Percentiles rank a stretch among this genome's conserved stretches.
Evolutionary conservation across 116 monocot species (phyloP).

Genomic region (Zostera marina): DNA sequence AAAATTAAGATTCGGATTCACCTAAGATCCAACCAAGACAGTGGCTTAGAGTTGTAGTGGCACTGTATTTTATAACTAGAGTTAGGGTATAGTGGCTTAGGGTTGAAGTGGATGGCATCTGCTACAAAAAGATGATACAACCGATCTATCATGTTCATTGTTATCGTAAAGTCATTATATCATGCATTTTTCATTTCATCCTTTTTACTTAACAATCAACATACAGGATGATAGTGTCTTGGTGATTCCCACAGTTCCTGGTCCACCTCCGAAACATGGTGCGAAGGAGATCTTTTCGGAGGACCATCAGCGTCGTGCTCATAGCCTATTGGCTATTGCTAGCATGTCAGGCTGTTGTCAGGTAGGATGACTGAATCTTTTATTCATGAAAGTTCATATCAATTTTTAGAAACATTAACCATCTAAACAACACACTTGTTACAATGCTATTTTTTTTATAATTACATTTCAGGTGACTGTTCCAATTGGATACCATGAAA

Average conservation of each 20-base stretch:
- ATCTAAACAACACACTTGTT: neutral
- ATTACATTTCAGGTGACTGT: constrained; percentile 39
- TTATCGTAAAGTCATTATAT: too few species aligned
- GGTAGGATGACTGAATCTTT: constrained; percentile 21
- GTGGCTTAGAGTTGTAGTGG: too few species aligned
- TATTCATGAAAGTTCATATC: neutral
- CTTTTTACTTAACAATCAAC: neutral
- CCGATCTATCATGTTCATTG: too few species aligned
- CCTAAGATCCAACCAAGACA: too few species aligned
- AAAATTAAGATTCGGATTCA: too few species aligned
- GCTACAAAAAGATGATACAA: too few species aligned
- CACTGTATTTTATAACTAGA: too few species aligned
- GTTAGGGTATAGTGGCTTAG: too few species aligned
- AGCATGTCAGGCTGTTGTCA: constrained; percentile 99
- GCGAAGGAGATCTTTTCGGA: constrained; percentile 53
- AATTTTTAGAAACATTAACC: neutral
- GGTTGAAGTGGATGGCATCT: too few species aligned
- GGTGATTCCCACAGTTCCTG: constrained; percentile 72
- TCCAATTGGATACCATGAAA: constrained; percentile 63
- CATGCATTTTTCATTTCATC: neutral
- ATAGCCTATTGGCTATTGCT: constrained; percentile 55
- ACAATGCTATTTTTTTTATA: neutral
- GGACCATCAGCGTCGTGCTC: constrained; percentile 27
- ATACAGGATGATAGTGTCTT: constrained; percentile 87
- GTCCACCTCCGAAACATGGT: constrained; percentile 67